phyloP scores from a whole-genome alignment of 2,329 filamentous ascomycete genomes.

The Aspergillus costaricaensis region DNA sequence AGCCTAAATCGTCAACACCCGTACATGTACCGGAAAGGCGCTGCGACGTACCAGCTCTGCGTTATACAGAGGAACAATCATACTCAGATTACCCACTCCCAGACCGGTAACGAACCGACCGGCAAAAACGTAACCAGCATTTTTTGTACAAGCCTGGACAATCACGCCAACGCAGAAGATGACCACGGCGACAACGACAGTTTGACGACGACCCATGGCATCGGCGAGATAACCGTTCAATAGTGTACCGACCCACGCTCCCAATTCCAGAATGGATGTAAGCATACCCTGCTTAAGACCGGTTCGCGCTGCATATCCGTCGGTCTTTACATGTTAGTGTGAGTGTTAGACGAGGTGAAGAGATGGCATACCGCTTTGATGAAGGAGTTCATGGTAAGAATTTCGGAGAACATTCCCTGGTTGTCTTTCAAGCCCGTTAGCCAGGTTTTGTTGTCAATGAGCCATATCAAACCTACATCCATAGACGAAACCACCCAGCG shows the following conservation, averaged over 20 bases:
- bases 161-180: slow-evolving; percentile 42
- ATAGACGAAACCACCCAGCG: slow-evolving; percentile 58
- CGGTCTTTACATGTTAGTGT: slow-evolving; percentile 22
- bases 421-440: slow-evolving; percentile 51
- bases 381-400: slow-evolving; percentile 56
- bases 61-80: slow-evolving; percentile 46
- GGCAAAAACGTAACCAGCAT: slow-evolving; percentile 36
- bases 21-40: neutral
- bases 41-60: slow-evolving; percentile 31
- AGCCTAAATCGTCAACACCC: slow-evolving; percentile 26
- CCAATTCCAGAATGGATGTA: slow-evolving; percentile 46
- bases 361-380: slow-evolving; percentile 47
- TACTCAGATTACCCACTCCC: slow-evolving; percentile 45
- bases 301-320: slow-evolving; percentile 29
- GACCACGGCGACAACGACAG: slow-evolving; percentile 35
- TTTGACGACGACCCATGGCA: slow-evolving; percentile 36
- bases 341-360: slow-evolving; percentile 8
- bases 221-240: slow-evolving; percentile 42
- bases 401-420: slow-evolving; percentile 74
- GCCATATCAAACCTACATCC: slow-evolving; percentile 51
- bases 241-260: slow-evolving; percentile 42
- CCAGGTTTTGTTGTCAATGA: no score
- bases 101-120: slow-evolving; percentile 47
- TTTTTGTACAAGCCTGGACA: slow-evolving; percentile 38
- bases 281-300: slow-evolving; percentile 35